Evolutionary conservation across 1,139 yeast genomes (phyloP).

Genomic region (Diutina scorzettiae): DNA sequence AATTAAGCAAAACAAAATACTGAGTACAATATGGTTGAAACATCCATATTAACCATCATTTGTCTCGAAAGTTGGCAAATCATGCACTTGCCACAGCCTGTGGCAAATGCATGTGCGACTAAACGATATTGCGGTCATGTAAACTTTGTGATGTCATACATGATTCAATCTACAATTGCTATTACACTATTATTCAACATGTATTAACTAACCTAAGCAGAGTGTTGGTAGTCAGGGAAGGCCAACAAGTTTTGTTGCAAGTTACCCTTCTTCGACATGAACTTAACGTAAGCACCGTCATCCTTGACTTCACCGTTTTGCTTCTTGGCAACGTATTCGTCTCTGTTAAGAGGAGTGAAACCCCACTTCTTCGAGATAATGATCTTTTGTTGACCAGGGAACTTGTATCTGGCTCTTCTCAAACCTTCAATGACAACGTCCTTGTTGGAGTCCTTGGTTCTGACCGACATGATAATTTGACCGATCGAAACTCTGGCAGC

Average conservation of each 20-base stretch:
- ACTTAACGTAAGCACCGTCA: conserved; percentile 99
- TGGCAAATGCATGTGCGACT: too few relatives aligned
- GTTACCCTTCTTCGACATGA: conserved; percentile 93
- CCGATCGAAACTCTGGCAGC: conserved; percentile 99
- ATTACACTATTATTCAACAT: too few relatives aligned
- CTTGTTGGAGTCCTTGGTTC: conserved; percentile 97
- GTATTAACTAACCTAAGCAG: conserved; percentile 27
- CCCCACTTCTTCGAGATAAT: conserved; percentile 99
- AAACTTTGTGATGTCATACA: too few relatives aligned
- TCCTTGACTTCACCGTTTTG: conserved; percentile 97
- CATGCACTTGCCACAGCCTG: too few relatives aligned
- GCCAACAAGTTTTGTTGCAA: conserved; percentile 83
- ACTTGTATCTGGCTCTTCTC: conserved; percentile 99
- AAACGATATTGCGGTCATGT: too few relatives aligned
- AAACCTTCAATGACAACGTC: conserved; percentile 97
- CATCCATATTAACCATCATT: too few relatives aligned
- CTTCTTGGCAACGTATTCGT: conserved; percentile 87
- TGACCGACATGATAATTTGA: conserved; percentile 94
- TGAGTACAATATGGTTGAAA: too few relatives aligned
- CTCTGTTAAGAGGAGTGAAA: conserved; percentile 98
- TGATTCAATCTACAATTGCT: too few relatives aligned
- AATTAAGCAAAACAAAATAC: too few relatives aligned
- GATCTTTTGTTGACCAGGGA: conserved; percentile 99
- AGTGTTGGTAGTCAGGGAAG: conserved; percentile 85
- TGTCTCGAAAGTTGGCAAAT: too few relatives aligned